Percentiles rank a stretch among this genome's conserved stretches.
These are phyloP conservation scores for Bertia moriformis DNA, from an alignment of 2,329 filamentous ascomycete species.

Conservation along the genomic window DNA sequence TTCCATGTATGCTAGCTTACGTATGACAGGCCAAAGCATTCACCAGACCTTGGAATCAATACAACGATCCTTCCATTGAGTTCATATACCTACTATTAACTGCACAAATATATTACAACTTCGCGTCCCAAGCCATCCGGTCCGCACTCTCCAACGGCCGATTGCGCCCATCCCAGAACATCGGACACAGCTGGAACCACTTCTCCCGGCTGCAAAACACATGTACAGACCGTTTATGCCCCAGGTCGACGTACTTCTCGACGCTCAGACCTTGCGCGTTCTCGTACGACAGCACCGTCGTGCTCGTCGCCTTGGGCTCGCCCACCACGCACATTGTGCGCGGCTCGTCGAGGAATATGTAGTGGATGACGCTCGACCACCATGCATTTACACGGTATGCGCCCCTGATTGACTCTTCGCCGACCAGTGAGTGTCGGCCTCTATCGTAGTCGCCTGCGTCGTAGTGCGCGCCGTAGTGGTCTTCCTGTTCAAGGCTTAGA, in stretches of 20 bases:
- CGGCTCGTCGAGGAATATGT: constrained; percentile 42
- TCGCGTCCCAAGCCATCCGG: constrained; percentile 28
- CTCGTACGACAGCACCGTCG: constrained; percentile 12
- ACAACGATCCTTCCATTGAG: no score
- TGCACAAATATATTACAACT: constrained; percentile 18
- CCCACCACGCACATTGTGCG: constrained; percentile 35
- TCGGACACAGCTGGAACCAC: constrained; percentile 26
- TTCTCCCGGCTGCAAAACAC: constrained; percentile 18
- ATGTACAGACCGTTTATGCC: constrained; percentile 20
- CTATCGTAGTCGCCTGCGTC: constrained; percentile 39
- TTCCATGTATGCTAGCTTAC: no score
- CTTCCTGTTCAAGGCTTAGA: constrained; percentile 24
- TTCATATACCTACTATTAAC: not conserved
- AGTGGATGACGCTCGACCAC: constrained; percentile 42
- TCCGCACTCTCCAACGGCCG: constrained; percentile 25
- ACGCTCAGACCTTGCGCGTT: constrained; percentile 13
- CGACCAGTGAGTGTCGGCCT: constrained; percentile 44
- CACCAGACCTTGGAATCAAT: no score
- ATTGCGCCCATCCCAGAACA: constrained; percentile 30
- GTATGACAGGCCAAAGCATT: no score
- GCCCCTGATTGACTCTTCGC: constrained; percentile 36
- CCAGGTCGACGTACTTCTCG: constrained; percentile 20
- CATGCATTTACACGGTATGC: constrained; percentile 39
- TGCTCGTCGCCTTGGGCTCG: constrained; percentile 7
- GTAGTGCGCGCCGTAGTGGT: constrained; percentile 44